Base-by-base conservation (phyloP, 1,139 yeast genomes). In the Suhomyces terraborum region DNA sequence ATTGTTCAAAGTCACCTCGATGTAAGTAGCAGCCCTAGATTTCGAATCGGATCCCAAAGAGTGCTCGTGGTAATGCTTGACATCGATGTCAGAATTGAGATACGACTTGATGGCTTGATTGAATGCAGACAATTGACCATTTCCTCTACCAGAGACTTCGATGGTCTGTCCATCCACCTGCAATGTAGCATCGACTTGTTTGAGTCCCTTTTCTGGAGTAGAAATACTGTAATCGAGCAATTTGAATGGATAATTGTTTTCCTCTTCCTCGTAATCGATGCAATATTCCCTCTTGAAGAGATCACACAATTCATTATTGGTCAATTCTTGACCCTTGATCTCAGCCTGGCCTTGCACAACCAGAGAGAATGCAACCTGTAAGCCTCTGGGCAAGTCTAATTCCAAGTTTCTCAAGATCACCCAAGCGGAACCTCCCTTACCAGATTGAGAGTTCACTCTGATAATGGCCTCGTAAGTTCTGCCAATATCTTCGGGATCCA, bases 371-470 rank as follows among this genome's bases (percentile, higher is more conserved):
- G 87, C 88, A 36, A 91, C 86, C 69, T 93, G 98, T 61, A 93
- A 73, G 41, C 83, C 84, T 65, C 98, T 82, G 48, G 98, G 98
- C 54, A 93, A 77, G 58, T 93, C 98, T 48, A 93, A 77, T 51
- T 91, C 97, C 61, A 93, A 75, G 49, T 86, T 79, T 59, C 95
- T 81, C 56, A 89, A 77, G 58, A 93, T 85, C 51, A 93, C 86
- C 97, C 98, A 93, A 22, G 98, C 95, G 21, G 98, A 95, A 61
- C 98, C 98, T 61, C 98, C 98, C 70, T 93, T 93, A 59, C 98
- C 98, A 20, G 95, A 85, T 73, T 93, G 98, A 8, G 97, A 89
- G 73, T 93, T 93, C 66, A 93, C 98, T 66, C 98, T 82, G 59
- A 93, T 93, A 50, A 93, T 95, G 33, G 98, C 98, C 70, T 93